Evolutionary conservation across 1,284 basidiomycete genomes (phyloP).

Genomic region (Trametes polyzona): DNA sequence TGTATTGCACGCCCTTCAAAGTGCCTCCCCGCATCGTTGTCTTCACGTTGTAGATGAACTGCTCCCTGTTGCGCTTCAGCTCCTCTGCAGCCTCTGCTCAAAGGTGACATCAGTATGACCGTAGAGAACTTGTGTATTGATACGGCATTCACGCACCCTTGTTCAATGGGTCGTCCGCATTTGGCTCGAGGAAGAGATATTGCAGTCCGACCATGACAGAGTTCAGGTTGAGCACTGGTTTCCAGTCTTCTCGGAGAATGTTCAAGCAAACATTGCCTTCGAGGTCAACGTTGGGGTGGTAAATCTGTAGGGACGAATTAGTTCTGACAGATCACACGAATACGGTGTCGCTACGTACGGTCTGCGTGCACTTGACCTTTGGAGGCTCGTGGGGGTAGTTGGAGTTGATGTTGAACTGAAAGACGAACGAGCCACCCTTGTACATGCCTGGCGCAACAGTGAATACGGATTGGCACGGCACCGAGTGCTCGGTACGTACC

Average conservation of each 20-base stretch:
- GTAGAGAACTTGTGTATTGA: slow-evolving; percentile 1
- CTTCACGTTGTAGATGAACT: slow-evolving; percentile 84
- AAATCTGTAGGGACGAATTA: slow-evolving; percentile 70
- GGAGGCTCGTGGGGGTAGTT: slow-evolving; percentile 99
- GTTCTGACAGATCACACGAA: neutral
- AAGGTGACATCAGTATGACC: neutral
- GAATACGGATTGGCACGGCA: neutral
- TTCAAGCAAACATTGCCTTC: slow-evolving; percentile 98
- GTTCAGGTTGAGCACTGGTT: slow-evolving; percentile 96
- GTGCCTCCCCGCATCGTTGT: slow-evolving; percentile 79
- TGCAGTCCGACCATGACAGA: slow-evolving; percentile 98
- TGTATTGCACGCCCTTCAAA: slow-evolving; percentile 80
- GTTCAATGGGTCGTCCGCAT: slow-evolving; percentile 98
- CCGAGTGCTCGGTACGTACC: slow-evolving; percentile 52
- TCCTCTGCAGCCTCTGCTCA: slow-evolving; percentile 91
- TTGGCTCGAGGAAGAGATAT: slow-evolving; percentile 98
- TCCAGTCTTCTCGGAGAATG: slow-evolving; percentile 99
- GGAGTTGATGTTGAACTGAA: slow-evolving; percentile 94
- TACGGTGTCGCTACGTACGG: slow-evolving; percentile 53
- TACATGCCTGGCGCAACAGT: slow-evolving; percentile 82
- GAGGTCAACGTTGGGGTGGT: slow-evolving; percentile 98
- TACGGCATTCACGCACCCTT: slow-evolving; percentile 70
- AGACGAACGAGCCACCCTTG: slow-evolving; percentile 91
- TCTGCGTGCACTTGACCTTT: slow-evolving; percentile 97
- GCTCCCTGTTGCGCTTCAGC: slow-evolving; percentile 81